Conservation (phyloP, 169 alveolate species). For the Toxoplasma gondii region DNA sequence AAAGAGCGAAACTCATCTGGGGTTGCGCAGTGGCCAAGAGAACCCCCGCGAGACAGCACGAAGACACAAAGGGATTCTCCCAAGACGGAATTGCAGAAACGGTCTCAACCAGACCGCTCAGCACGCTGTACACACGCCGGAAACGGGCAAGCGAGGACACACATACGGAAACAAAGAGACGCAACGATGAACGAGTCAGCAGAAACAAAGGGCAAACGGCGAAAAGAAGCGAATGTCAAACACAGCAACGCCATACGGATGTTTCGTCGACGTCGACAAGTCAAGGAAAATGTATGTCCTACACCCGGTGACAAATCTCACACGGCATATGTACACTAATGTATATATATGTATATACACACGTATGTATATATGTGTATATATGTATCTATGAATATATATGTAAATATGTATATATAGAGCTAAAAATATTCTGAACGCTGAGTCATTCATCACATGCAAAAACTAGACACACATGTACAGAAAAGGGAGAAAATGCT, state of each 20-base stretch:
- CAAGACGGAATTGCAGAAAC: not conserved
- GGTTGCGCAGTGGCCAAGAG: not conserved
- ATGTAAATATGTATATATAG: too few relatives aligned
- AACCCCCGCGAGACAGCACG: not conserved
- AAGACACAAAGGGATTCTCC: not conserved
- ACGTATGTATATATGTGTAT: too few relatives aligned
- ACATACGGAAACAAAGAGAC: not conserved
- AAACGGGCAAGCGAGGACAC: not conserved
- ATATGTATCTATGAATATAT: too few relatives aligned
- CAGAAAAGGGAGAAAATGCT: too few relatives aligned
- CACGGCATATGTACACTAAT: not conserved
- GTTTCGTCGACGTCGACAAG: too few relatives aligned
- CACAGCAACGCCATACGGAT: too few relatives aligned
- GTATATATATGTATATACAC: too few relatives aligned
- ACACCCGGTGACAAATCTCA: not conserved
- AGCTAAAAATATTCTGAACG: too few relatives aligned
- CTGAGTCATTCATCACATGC: too few relatives aligned
- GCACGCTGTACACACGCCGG: not conserved
- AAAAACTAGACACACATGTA: too few relatives aligned
- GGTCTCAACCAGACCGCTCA: not conserved
- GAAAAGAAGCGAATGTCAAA: too few relatives aligned
- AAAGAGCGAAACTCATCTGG: not conserved
- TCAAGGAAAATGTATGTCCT: too few relatives aligned
- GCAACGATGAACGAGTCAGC: not conserved
- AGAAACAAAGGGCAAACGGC: not conserved